Base-by-base conservation (phyloP, 2,329 filamentous ascomycete species). In the Nannizziopsis arthrosporioides region DNA sequence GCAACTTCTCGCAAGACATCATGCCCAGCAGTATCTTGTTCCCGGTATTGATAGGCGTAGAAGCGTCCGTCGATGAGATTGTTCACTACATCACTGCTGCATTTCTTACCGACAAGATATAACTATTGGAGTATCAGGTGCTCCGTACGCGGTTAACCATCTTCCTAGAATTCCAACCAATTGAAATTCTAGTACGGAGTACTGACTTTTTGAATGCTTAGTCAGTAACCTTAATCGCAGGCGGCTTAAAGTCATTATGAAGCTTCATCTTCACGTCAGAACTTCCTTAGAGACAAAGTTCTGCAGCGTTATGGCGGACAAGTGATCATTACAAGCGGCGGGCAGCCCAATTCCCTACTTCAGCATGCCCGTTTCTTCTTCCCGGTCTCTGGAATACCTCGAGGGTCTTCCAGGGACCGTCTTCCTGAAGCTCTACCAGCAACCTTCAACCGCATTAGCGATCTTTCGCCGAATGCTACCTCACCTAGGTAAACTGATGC, bases 381-480 rank as follows among this genome's bases (percentile, higher is more conserved):
- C 73, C 54, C 76, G 78, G 55, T 75, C 77, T 48, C 85, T 90
- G 63, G 89, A 95, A 63, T 96, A 94, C 69, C 82, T 96, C 64
- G 89, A 96, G 75, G 81, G 82, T 64, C 82, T 94, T 60, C 85
- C 85, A 43, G 87, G 89, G 54, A 87, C 85, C 37, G 93, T 87
- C 32, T 94, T 96, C 67, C 80, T 81, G 63, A 84, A 86, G 66
- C 77, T 98, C 40, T 98, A 98, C 74, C 84, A 89, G 70, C 89
- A 95, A 73, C 92, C 92, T 27, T 94, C 90, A 37, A 94, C 92
- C 1, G 85, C 89, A 34, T 80, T 98, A 56, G 92, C 92, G 56
- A 89, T 98, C 60, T 96, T 96, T 66, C 81, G 92, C 57, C 89
- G 92, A 70, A 95, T 98, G 88, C 77, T 98, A 50, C 87, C 92